phyloP scores from a whole-genome alignment of 495 filamentous ascomycete genomes.

The Penicillium pulvis region DNA sequence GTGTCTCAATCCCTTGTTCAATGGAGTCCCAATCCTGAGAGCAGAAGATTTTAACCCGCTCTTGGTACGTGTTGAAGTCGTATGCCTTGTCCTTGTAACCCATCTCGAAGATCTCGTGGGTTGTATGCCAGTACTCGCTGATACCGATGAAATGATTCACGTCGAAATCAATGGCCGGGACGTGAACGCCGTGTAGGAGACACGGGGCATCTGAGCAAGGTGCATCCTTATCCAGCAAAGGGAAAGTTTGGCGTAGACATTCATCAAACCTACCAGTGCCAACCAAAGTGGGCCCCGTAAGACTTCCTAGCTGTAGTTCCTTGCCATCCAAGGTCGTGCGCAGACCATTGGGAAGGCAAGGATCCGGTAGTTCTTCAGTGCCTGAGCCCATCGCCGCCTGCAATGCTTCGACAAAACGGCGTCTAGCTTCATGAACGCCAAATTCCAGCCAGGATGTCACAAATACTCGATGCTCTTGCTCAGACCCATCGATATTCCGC shows the following conservation, averaged over 20 bases:
- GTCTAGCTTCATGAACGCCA: slow-evolving; percentile 87
- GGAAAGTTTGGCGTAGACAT: slow-evolving; percentile 79
- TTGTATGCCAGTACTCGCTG: slow-evolving; percentile 99
- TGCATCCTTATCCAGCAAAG: slow-evolving; percentile 86
- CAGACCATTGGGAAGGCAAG: slow-evolving; percentile 82
- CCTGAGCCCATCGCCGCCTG: slow-evolving; percentile 56
- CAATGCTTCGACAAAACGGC: slow-evolving; percentile 75
- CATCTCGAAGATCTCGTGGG: slow-evolving; percentile 88
- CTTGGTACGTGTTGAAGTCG: slow-evolving; percentile 88
- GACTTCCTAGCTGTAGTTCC: slow-evolving; percentile 32
- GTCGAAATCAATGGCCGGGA: slow-evolving; percentile 95
- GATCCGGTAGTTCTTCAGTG: slow-evolving; percentile 77
- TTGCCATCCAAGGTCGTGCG: slow-evolving; percentile 63
- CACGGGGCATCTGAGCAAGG: slow-evolving; percentile 84
- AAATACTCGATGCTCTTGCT: slow-evolving; percentile 84
- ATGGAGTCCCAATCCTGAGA: slow-evolving; percentile 79
- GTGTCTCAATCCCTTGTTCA: slow-evolving; percentile 57
- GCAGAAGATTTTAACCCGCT: slow-evolving; percentile 83
- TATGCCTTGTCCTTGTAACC: slow-evolving; percentile 81
- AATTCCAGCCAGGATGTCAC: slow-evolving; percentile 97
- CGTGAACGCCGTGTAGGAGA: slow-evolving; percentile 83
- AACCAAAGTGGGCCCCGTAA: slow-evolving; percentile 55
- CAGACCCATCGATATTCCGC: slow-evolving; percentile 73
- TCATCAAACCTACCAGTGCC: slow-evolving; percentile 87
- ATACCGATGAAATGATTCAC: slow-evolving; percentile 98